Base-by-base conservation (phyloP, 352 stramenopile species). In the Globisporangium paroecandrum region DNA sequence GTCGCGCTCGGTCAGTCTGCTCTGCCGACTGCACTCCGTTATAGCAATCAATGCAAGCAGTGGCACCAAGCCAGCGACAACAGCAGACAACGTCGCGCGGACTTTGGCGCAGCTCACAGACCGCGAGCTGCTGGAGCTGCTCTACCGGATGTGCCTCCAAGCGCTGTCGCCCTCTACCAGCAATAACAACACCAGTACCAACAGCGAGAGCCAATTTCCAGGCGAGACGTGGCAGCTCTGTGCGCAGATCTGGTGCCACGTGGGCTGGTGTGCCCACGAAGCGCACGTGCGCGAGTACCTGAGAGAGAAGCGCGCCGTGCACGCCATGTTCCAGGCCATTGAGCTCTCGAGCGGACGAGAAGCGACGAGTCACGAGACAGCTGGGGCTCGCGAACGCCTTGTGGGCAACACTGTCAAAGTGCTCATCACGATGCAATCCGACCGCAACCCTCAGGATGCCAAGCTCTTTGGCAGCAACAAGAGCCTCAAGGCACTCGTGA, bases 401-500 rank as follows among this genome's bases (percentile, higher is more conserved):
- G 73, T 87, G 3, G 85, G 84, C 3, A 94, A 94, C 49, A 71
- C 86, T 4, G 75, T 85, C 46, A 93, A 91, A 58, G 80, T 85
- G 12, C 66, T 91, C 47, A 92, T 92, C 56, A 69, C 77, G 0
- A 62, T 91, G 65, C 58, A 89, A 15, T 51, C 55, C 0, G 74
- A 77, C 24, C 59, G 66, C 3, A 58, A 75, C 3, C 20, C 62
- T 5, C 34, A 34, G 2, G 74, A 78, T 38, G 1, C 9, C 0
- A 55, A 29, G 38, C 61, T 75, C 4, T 84, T 86, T 41, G 51
- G 58, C n/a, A 69, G 62, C 25, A 76, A 77, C 43, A 41, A 27
- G 25, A 73, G 34, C 5, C 64, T 90, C 27, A 32, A 61, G 25
- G 70, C 76, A 4, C 65, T 93, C 0, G 77, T 93, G 32, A 65